Percentiles rank a stretch among this genome's conserved stretches.
phyloP scores from a whole-genome alignment of 352 stramenopile species.

The Globisporangium middletonii region DNA sequence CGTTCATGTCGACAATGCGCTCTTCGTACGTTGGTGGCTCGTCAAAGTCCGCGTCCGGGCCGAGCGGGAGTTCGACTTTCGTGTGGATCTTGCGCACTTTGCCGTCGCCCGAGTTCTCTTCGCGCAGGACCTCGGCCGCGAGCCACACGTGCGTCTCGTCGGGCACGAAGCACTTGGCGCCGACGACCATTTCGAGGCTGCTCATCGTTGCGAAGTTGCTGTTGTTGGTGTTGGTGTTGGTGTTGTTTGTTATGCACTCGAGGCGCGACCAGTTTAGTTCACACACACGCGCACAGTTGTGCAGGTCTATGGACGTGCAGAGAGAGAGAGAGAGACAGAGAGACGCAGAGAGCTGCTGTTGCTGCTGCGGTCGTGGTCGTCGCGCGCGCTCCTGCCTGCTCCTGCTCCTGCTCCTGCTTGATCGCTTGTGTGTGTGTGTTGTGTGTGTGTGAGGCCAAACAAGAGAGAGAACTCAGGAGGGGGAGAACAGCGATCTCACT shows the following conservation, averaged over 20 bases:
- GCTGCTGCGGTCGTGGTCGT: too few relatives aligned
- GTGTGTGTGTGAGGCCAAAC: too few relatives aligned
- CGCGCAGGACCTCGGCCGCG: slow-evolving; percentile 61
- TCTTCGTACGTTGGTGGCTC: slow-evolving; percentile 26
- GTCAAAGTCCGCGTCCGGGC: slow-evolving; percentile 11
- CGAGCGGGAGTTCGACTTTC: slow-evolving; percentile 49
- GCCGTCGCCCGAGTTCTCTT: slow-evolving; percentile 54
- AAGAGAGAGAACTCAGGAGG: too few relatives aligned
- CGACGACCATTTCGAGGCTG: slow-evolving; percentile 55
- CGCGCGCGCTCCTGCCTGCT: too few relatives aligned
- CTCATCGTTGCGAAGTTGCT: slow-evolving; percentile 8
- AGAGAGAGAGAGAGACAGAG: too few relatives aligned
- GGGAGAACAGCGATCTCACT: too few relatives aligned
- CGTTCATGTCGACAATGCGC: slow-evolving; percentile 61
- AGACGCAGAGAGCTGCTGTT: too few relatives aligned
- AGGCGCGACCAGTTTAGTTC: too few relatives aligned
- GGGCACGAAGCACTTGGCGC: slow-evolving; percentile 82
- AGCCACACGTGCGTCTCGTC: slow-evolving; percentile 85
- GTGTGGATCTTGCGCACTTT: slow-evolving; percentile 61
- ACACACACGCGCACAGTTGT: too few relatives aligned
- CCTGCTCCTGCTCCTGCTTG: too few relatives aligned
- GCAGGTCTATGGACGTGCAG: too few relatives aligned
- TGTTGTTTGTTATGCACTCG: neutral
- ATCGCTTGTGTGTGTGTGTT: too few relatives aligned
- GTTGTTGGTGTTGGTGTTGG: neutral